Conservation (phyloP, 2,329 filamentous ascomycete genomes). For the Talaromyces funiculosus region DNA sequence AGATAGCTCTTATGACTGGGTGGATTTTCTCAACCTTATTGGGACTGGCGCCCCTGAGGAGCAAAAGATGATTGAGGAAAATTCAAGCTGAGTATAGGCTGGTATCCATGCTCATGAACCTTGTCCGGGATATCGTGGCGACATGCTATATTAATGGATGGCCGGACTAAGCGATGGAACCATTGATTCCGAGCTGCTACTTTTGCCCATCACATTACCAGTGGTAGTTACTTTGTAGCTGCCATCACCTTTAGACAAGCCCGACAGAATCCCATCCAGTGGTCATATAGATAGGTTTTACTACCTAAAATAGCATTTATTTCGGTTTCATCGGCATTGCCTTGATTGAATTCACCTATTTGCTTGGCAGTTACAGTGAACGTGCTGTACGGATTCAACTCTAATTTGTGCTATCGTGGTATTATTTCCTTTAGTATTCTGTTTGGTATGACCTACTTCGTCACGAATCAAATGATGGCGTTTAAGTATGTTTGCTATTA, state of each 20-base stretch:
- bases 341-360: background rate
- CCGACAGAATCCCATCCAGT: background rate
- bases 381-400: background rate
- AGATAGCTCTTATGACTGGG: background rate
- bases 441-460: background rate
- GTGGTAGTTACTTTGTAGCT: background rate
- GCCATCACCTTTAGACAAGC: background rate
- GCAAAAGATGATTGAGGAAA: conserved; percentile 30
- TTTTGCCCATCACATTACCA: background rate
- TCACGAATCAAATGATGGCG: background rate
- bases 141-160: background rate
- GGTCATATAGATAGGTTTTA: background rate
- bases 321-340: background rate
- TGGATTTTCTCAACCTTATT: background rate
- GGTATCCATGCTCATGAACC: background rate
- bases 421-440: background rate
- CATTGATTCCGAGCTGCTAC: background rate
- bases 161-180: background rate
- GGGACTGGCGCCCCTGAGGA: background rate
- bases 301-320: background rate
- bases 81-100: conserved; percentile 36
- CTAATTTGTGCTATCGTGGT: background rate
- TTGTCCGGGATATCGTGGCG: background rate
- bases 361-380: background rate
- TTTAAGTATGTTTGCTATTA: background rate